Percentiles rank a stretch among this genome's conserved stretches.
phyloP scores from a whole-genome alignment of 148 eudicot species.

The Limonium bicolor region DNA sequence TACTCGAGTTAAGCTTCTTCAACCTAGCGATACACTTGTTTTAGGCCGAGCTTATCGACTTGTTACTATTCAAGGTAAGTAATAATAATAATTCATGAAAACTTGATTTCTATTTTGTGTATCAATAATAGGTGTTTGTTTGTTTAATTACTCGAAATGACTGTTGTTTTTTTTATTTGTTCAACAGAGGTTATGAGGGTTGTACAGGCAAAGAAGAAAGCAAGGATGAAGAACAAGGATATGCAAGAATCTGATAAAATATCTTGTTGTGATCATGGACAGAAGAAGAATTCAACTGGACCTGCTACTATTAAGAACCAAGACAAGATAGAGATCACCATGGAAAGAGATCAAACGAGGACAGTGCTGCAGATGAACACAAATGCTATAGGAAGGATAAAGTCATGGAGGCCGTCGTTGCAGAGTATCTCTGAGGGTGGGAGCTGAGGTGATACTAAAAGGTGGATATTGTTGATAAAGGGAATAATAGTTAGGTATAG shows the following conservation, averaged over 20 bases:
- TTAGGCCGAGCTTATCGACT: constrained; percentile 91
- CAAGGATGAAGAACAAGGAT: constrained; percentile 55
- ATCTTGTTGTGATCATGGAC: not conserved
- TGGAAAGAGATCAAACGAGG: constrained; percentile 31
- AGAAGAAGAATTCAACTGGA: not conserved
- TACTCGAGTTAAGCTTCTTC: constrained; percentile 80
- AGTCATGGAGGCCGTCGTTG: constrained; percentile 79
- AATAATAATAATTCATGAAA: not conserved
- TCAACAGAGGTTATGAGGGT: constrained; percentile 89
- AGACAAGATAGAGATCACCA: constrained; percentile 12
- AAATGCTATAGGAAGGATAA: constrained; percentile 40
- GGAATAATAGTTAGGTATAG: too few relatives aligned
- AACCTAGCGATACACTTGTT: constrained; percentile 58
- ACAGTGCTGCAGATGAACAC: constrained; percentile 20
- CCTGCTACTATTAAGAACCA: not conserved
- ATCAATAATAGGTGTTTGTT: not conserved
- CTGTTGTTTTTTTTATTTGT: constrained; percentile 3
- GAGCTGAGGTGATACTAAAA: too few relatives aligned
- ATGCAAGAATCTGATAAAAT: constrained; percentile 24
- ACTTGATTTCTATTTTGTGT: not conserved
- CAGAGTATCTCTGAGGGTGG: constrained; percentile 71
- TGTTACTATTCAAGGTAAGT: constrained; percentile 62
- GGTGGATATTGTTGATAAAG: too few relatives aligned
- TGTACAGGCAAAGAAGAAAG: constrained; percentile 68
- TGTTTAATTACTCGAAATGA: not conserved